Evolutionary conservation across 2,329 filamentous ascomycete genomes (phyloP), one percentile per base, ranked within the genome.

Genomic region (Aureobasidium subglaciale): DNA sequence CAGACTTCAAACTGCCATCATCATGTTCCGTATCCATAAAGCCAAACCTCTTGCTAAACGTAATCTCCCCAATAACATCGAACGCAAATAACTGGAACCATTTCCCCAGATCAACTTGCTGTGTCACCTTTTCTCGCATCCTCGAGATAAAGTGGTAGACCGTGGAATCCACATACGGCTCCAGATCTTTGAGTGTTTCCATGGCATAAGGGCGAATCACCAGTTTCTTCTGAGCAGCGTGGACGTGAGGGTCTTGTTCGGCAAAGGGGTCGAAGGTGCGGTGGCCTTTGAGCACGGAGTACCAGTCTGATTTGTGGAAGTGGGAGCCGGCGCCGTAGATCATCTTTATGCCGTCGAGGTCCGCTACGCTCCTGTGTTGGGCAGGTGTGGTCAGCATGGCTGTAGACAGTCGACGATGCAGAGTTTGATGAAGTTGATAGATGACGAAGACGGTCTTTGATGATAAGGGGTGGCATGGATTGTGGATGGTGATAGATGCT

Each of bases 1-100:
- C 71, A 13, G 61, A 59, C 6, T 30, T 42, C 43, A 73, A 66
- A 5, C 65, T 60, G 7, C 68, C 68, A 50, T 69, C 64, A 50
- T 71, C 68, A 11, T 55, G 34, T 5, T 64, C 70, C 1, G 52
- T 59, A n/a, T 68, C 66, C 60, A 72, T 63, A 55, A 71, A 71
- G 27, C 67, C 67, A 54, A 71, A 72, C 10, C 63, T 59, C 53
- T 67, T 64, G 15, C 63, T 65, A 55, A 70, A 72, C 0, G 70
- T 71, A n/a, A 73, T 61, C 56, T 70, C 68, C 13, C 71, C 71
- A 34, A 72, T 74, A 29, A 74, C 69, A 49, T 75, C 70, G 52
- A 72, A 73, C 8, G 70, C 70, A 55, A 70, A 72, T 9, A 71
- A 64, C 25, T 72, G 70, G 16, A 71, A 59, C 69, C 70, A 72